Evolutionary conservation across 225 moss, liverwort and hornwort species (phyloP), one percentile per base, ranked within the genome.

Genomic region (Pseudisothecium myosuroides): DNA sequence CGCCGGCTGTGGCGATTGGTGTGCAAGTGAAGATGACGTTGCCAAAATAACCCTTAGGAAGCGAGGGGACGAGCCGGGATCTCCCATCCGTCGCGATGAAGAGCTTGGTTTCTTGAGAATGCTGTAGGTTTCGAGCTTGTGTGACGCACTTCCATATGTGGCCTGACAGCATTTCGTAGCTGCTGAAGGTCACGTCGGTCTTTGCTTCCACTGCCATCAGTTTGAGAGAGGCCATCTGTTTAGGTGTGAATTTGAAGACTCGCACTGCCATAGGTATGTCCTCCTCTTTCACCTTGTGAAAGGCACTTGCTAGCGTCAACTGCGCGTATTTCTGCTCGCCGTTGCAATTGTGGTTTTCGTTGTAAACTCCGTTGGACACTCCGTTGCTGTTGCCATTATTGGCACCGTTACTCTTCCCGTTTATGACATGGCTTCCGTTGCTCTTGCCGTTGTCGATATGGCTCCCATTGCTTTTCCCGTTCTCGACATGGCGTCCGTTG

Each of bases 11-110:
- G 58, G 95, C 90, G 50, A 99, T 89, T 11, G 99, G 99, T 47
- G 97, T 97, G 52, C 96, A 90, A 39, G 99, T 97, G 92, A 99
- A 99, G 89, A 99, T 96, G 34, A 97, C 99, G 76, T 99, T 99
- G 29, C 99, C 99, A 74, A 99, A 99, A 85, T 99, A 99, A 34
- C 96, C 99, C 61, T 90, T 86, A 6, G 97, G 99, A 27, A 99
- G 95, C 31, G 95, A 94, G n/a, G 99, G 99, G 11, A 80, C 71
- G 69, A 99, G 91, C 74, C 99, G 90, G 5, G 92, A 54, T 80
- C 99, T 92, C 36, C 97, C 99, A 69, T 97, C 97, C 1, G 99
- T 99, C 11, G 99, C 99, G n/a, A 99, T 92, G 90, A 92, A 97
- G 36, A 99, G 92, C 86, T 97, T 99, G 5, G 96, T 95, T 26